phyloP scores from a whole-genome alignment of 1,139 yeast genomes.

The Taphrina communis region DNA sequence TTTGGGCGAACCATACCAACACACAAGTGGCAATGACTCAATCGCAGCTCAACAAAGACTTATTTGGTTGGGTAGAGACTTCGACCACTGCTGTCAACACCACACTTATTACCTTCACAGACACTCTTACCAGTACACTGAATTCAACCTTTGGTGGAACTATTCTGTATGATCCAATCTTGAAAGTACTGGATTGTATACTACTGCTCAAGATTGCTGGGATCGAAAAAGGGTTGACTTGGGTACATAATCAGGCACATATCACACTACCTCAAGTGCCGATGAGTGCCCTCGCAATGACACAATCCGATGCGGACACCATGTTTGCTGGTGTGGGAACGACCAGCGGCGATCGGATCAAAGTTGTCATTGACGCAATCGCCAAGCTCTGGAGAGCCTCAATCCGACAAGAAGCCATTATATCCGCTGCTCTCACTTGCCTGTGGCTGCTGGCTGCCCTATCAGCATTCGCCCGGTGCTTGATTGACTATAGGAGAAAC shows the following conservation, averaged over 20 bases:
- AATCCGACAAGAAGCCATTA: slow-evolving; percentile 27
- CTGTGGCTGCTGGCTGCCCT: slow-evolving; percentile 20
- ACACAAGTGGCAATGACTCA: slow-evolving; percentile 57
- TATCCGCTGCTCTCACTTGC: slow-evolving; percentile 9
- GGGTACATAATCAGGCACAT: slow-evolving; percentile 73
- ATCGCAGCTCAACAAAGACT: slow-evolving; percentile 61
- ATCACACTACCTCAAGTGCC: slow-evolving; percentile 61
- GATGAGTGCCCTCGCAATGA: slow-evolving; percentile 24
- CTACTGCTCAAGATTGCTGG: slow-evolving; percentile 72
- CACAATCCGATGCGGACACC: neutral
- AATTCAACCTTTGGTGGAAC: slow-evolving; percentile 69
- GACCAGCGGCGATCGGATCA: neutral
- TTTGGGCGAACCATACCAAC: slow-evolving; percentile 65
- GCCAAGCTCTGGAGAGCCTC: slow-evolving; percentile 19
- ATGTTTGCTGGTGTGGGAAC: slow-evolving; percentile 2
- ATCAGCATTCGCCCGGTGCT: slow-evolving; percentile 8
- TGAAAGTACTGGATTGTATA: slow-evolving; percentile 73
- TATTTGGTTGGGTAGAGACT: slow-evolving; percentile 69
- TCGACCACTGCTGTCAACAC: slow-evolving; percentile 63
- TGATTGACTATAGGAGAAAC: neutral
- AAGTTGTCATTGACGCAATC: slow-evolving; percentile 2
- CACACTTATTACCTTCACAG: slow-evolving; percentile 61
- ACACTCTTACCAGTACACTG: slow-evolving; percentile 62
- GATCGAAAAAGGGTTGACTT: slow-evolving; percentile 72
- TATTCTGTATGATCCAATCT: slow-evolving; percentile 65